phyloP scores from a whole-genome alignment of 345 rosid species.

The Excoecaria cochinchinensis region DNA sequence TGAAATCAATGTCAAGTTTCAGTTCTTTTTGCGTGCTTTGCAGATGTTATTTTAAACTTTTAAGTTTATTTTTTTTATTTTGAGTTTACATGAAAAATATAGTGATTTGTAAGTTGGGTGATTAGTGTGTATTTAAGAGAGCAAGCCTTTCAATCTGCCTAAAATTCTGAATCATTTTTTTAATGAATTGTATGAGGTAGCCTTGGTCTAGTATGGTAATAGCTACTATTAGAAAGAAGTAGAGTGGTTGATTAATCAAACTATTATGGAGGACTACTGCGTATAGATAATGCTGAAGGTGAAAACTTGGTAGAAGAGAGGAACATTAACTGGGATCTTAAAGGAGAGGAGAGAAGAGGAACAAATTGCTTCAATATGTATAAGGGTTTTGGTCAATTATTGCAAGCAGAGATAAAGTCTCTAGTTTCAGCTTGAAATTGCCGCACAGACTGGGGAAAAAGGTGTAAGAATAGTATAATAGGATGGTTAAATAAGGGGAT shows the following conservation, averaged over 20 bases:
- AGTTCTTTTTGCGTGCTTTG: neutral
- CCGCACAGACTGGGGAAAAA: neutral
- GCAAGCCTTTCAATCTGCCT: neutral
- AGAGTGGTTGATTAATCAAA: neutral
- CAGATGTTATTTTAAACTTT: neutral
- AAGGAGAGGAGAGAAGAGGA: neutral
- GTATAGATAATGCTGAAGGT: neutral
- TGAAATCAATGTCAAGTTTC: neutral
- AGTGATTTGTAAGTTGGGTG: neutral
- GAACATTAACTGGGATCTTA: neutral
- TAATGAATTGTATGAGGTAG: neutral
- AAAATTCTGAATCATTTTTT: neutral
- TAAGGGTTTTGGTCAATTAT: neutral
- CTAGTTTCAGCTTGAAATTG: neutral
- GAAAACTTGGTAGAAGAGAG: neutral
- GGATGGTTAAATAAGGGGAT: neutral
- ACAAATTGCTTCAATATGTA: neutral
- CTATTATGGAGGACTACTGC: neutral
- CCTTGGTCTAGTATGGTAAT: neutral
- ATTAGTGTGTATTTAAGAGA: neutral
- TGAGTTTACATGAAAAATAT: neutral
- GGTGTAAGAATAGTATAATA: neutral
- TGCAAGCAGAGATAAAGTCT: neutral
- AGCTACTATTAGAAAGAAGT: neutral
- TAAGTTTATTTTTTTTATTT: neutral